phyloP scores from a whole-genome alignment of 2,329 filamentous ascomycete species.

The Cercospora nicotianae region DNA sequence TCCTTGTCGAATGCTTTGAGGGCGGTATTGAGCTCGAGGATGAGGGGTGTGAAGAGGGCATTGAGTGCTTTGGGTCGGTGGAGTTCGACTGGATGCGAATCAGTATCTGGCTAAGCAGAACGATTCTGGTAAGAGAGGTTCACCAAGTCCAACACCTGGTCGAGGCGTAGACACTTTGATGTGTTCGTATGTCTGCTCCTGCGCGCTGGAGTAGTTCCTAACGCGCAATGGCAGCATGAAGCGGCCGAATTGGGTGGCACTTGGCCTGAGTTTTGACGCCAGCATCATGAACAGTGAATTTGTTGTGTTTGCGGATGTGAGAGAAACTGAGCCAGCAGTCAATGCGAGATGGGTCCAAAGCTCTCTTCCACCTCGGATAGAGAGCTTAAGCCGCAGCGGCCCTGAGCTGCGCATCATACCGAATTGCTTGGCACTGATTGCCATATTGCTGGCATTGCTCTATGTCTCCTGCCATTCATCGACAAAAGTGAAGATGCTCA shows the following conservation, averaged over 20 bases:
- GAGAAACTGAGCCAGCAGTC: neutral
- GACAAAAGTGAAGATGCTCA: neutral
- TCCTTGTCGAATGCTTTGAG: slow-evolving; percentile 69
- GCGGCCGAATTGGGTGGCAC: slow-evolving; percentile 60
- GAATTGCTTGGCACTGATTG: neutral
- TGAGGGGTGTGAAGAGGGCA: slow-evolving; percentile 86
- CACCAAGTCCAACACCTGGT: slow-evolving; percentile 89
- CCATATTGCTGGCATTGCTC: neutral
- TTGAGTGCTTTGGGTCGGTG: slow-evolving; percentile 95
- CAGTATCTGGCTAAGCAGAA: neutral
- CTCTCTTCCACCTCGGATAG: neutral
- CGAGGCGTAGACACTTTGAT: slow-evolving; percentile 79
- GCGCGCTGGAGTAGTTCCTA: slow-evolving; percentile 50
- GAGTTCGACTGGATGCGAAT: slow-evolving; percentile 67
- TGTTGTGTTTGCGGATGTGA: neutral
- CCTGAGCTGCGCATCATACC: neutral
- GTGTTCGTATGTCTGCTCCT: slow-evolving; percentile 66
- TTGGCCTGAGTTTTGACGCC: slow-evolving; percentile 52
- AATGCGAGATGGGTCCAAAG: neutral
- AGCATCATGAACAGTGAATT: slow-evolving; percentile 29
- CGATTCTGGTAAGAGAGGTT: neutral
- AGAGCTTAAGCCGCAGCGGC: neutral
- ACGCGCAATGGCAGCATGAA: slow-evolving; percentile 58
- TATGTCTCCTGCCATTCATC: neutral
- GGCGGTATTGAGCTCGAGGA: slow-evolving; percentile 82